Percentiles rank a stretch among this genome's conserved stretches.
phyloP scores from a whole-genome alignment of 2,329 filamentous ascomycete species.

The Periconia sp. region DNA sequence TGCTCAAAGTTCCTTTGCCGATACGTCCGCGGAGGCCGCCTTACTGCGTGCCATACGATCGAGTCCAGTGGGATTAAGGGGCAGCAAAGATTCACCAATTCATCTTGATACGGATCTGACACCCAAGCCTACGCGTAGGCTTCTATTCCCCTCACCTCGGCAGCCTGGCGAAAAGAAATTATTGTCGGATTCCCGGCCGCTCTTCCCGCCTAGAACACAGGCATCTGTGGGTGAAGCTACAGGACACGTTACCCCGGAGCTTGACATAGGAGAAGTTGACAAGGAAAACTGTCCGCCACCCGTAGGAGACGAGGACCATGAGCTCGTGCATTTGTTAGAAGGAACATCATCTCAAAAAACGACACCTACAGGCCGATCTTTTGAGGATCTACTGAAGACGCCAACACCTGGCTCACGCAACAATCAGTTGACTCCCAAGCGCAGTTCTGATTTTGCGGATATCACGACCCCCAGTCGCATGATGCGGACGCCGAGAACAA shows the following conservation, averaged over 20 bases:
- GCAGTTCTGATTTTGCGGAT: constrained; percentile 18
- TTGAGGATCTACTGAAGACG: constrained; percentile 49
- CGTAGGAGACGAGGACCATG: constrained; percentile 47
- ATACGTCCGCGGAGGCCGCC: constrained; percentile 36
- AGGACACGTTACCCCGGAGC: constrained; percentile 25
- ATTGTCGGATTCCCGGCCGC: constrained; percentile 53
- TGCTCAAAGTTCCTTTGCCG: constrained; percentile 12
- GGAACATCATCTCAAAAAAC: constrained; percentile 60
- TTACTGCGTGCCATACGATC: constrained; percentile 61
- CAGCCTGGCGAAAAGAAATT: constrained; percentile 65
- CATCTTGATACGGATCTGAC: constrained; percentile 55
- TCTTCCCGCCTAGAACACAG: constrained; percentile 4
- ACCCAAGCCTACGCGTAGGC: constrained; percentile 65
- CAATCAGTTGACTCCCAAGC: constrained; percentile 39
- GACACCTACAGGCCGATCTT: constrained; percentile 58
- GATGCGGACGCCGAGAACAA: constrained; percentile 40
- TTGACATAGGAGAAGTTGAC: constrained; percentile 42
- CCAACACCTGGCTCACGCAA: constrained; percentile 45
- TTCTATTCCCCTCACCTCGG: constrained; percentile 76
- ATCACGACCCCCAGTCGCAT: constrained; percentile 43
- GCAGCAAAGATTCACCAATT: constrained; percentile 50
- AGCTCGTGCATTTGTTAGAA: constrained; percentile 68
- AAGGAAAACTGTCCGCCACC: constrained; percentile 60
- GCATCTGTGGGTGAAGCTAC: not conserved
- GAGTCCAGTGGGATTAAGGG: constrained; percentile 58